Evolutionary conservation across 2,329 filamentous ascomycete species (phyloP).

Genomic region (Fusarium nanum): DNA sequence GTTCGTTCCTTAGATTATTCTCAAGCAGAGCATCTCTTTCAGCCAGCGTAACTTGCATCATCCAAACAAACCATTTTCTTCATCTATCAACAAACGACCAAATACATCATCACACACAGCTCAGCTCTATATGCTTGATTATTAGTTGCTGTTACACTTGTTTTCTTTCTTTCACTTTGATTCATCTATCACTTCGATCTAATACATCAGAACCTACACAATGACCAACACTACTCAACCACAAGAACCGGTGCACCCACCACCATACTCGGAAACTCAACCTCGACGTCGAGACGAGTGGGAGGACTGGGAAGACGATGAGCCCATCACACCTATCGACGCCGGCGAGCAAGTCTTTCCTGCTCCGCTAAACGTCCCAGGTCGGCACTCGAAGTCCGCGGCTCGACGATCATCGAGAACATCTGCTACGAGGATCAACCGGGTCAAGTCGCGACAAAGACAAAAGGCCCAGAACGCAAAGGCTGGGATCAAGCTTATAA

Average conservation of each 20-base stretch:
- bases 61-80: conserved; percentile 13
- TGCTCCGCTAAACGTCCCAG: conserved; percentile 31
- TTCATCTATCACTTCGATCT: conserved; percentile 6
- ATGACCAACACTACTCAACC: conserved; percentile 32
- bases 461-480: conserved; percentile 71
- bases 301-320: conserved; percentile 67
- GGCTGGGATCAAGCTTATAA: conserved; percentile 75
- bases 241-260: conserved; percentile 28
- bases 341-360: conserved; percentile 52
- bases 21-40: conserved; percentile 12
- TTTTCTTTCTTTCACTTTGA: conserved; percentile 1
- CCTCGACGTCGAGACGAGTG: conserved; percentile 56
- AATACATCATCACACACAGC: conserved; percentile 19
- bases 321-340: conserved; percentile 56
- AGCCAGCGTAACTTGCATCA: neutral
- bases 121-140: conserved; percentile 28
- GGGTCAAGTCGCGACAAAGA: conserved; percentile 68
- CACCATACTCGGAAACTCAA: conserved; percentile 33
- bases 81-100: conserved; percentile 14
- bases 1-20: conserved; percentile 28
- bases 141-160: conserved; percentile 6
- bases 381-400: conserved; percentile 29
- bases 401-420: conserved; percentile 48
- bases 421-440: conserved; percentile 56
- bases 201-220: conserved; percentile 18